Conservation (phyloP, 352 stramenopile species). For the Globisporangium rhizosaccharum region DNA sequence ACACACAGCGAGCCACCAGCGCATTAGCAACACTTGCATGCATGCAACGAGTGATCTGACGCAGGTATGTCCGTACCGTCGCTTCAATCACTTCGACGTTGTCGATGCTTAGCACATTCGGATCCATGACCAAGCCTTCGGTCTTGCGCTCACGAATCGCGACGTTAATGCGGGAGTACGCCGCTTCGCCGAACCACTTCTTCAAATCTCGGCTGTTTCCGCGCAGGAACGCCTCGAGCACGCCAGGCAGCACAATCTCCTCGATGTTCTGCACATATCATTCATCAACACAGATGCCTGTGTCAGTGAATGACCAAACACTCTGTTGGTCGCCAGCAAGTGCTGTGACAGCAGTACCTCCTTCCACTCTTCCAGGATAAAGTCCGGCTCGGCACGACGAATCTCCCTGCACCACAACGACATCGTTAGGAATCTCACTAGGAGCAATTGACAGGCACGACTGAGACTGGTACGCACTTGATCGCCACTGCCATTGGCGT, state of each 20-base stretch:
- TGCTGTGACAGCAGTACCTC: constrained; percentile 26
- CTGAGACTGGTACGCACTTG: constrained; percentile 27
- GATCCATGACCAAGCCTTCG: constrained; percentile 91
- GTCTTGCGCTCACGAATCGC: constrained; percentile 94
- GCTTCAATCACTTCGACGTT: constrained; percentile 95
- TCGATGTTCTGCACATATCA: constrained; percentile 72
- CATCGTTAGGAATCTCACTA: background rate
- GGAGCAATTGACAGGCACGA: no score
- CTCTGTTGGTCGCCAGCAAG: background rate
- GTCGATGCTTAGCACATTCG: constrained; percentile 95
- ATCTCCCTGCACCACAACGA: constrained; percentile 67
- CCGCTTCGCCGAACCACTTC: constrained; percentile 94
- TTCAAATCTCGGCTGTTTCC: constrained; percentile 94
- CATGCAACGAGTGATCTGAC: background rate
- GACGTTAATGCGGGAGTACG: constrained; percentile 93
- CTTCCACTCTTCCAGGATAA: constrained; percentile 96
- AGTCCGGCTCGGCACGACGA: constrained; percentile 94
- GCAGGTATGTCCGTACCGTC: constrained; percentile 34
- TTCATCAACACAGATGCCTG: no score
- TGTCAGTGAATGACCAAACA: background rate
- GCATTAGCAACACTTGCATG: background rate
- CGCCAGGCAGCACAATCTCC: constrained; percentile 90
- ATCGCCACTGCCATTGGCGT: constrained; percentile 94
- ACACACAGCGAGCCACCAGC: background rate
- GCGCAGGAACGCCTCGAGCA: constrained; percentile 94